phyloP scores from a whole-genome alignment of 257 asterid genomes.

The Jaltomata sinuosa region DNA sequence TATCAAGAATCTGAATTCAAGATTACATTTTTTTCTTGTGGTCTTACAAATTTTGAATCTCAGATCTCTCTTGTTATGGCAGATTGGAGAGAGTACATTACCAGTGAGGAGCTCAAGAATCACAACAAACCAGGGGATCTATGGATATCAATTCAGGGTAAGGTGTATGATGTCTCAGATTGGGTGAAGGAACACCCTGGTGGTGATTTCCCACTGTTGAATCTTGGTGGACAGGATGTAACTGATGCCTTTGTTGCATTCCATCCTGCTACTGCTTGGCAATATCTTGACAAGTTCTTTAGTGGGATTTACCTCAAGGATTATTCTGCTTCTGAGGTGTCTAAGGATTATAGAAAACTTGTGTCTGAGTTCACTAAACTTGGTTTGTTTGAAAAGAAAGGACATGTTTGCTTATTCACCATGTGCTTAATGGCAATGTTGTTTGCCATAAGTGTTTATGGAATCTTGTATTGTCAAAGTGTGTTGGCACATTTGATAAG shows the following conservation, averaged over 20 bases:
- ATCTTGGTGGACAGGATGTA: constrained; percentile 82
- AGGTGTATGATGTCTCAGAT: constrained; percentile 71
- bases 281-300: constrained; percentile 39
- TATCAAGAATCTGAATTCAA: background rate
- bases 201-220: constrained; percentile 62
- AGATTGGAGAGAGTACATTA: constrained; percentile 43
- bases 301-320: constrained; percentile 51
- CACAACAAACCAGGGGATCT: constrained; percentile 77
- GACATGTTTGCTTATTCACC: constrained; percentile 33
- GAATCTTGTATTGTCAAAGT: constrained; percentile 52
- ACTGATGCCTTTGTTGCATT: constrained; percentile 86
- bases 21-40: background rate
- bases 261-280: constrained; percentile 73
- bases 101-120: constrained; percentile 55
- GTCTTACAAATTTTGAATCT: background rate
- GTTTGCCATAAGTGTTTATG: constrained; percentile 42
- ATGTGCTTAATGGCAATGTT: constrained; percentile 22
- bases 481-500: constrained; percentile 36
- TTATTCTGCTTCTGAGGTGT: constrained; percentile 52
- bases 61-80: constrained; percentile 28
- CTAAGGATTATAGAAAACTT: constrained; percentile 69
- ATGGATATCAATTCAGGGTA: constrained; percentile 91
- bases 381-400: constrained; percentile 65
- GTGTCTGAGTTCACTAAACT: constrained; percentile 51
- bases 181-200: constrained; percentile 83